Conservation (phyloP, 331 rosid species). For the Malus hybrid region DNA sequence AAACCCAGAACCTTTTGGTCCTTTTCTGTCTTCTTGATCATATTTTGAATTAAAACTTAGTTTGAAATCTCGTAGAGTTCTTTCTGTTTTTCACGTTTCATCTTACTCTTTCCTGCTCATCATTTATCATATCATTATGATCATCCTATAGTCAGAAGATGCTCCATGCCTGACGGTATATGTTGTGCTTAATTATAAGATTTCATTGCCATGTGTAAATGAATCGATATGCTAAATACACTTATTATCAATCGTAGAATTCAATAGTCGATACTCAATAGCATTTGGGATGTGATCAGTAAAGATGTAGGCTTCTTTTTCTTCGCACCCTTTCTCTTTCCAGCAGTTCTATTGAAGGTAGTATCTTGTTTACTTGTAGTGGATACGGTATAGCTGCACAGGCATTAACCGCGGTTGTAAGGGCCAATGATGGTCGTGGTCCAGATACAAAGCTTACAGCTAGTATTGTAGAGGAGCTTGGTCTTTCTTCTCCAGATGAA, state of each 20-base stretch:
- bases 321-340: not conserved
- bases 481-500: slow-evolving; percentile 81
- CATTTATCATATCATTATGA: not conserved
- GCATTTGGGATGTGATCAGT: not conserved
- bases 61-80: not conserved
- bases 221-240: not conserved
- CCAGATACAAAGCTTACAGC: slow-evolving; percentile 54
- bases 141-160: not conserved
- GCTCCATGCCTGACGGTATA: no score
- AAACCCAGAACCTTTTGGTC: not conserved
- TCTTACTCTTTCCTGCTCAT: not conserved
- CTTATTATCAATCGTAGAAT: not conserved
- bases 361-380: slow-evolving; percentile 41
- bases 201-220: not conserved
- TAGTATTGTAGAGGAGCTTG: slow-evolving; percentile 47
- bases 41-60: not conserved
- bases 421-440: slow-evolving; percentile 89
- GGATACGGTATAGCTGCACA: slow-evolving; percentile 94
- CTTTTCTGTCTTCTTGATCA: not conserved
- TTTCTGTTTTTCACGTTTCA: not conserved
- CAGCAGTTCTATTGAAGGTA: slow-evolving; percentile 18
- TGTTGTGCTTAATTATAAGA: not conserved
- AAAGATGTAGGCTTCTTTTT: not conserved
- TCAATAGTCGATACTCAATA: not conserved
- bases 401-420: slow-evolving; percentile 79